Evolutionary conservation across 1,284 basidiomycete species (phyloP).

Genomic region (Singerocomus inundabilis): DNA sequence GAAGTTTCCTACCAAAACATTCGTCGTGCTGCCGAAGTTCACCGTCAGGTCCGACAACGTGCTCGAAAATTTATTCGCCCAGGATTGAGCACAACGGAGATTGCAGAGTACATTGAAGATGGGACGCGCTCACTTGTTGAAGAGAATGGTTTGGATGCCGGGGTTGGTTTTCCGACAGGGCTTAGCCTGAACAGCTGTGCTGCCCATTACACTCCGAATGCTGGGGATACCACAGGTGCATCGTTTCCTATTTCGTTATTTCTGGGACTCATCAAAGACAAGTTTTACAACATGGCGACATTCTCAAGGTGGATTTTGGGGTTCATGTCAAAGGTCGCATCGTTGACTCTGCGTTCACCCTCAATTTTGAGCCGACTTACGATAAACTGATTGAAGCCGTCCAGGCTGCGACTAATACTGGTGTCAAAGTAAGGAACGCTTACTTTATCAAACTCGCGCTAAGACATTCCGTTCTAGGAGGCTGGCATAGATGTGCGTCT

Average conservation of each 20-base stretch:
- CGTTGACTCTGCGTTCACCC: slow-evolving; percentile 93
- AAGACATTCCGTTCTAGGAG: slow-evolving; percentile 55
- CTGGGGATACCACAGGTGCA: slow-evolving; percentile 85
- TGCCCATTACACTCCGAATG: slow-evolving; percentile 96
- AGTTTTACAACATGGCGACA: slow-evolving; percentile 84
- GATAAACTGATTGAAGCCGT: slow-evolving; percentile 90
- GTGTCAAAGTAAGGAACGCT: slow-evolving; percentile 59
- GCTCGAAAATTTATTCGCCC: slow-evolving; percentile 86
- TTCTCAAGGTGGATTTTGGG: slow-evolving; percentile 97
- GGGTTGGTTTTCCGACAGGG: slow-evolving; percentile 97
- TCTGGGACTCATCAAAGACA: slow-evolving; percentile 16
- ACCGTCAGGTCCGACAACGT: slow-evolving; percentile 86
- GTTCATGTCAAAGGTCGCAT: slow-evolving; percentile 97
- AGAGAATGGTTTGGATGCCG: slow-evolving; percentile 81
- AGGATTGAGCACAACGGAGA: slow-evolving; percentile 94
- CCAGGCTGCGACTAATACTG: slow-evolving; percentile 91
- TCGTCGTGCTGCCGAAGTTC: slow-evolving; percentile 92
- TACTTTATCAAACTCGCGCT: slow-evolving; percentile 10
- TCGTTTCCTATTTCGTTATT: slow-evolving; percentile 12
- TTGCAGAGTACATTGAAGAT: slow-evolving; percentile 92
- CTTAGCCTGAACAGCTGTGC: slow-evolving; percentile 93
- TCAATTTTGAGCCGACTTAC: slow-evolving; percentile 88
- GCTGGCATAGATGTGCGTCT: slow-evolving; percentile 95
- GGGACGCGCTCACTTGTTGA: slow-evolving; percentile 89
- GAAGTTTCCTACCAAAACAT: slow-evolving; percentile 86